phyloP scores from a whole-genome alignment of 1,284 basidiomycete genomes.

The Malassezia pachydermatis region DNA sequence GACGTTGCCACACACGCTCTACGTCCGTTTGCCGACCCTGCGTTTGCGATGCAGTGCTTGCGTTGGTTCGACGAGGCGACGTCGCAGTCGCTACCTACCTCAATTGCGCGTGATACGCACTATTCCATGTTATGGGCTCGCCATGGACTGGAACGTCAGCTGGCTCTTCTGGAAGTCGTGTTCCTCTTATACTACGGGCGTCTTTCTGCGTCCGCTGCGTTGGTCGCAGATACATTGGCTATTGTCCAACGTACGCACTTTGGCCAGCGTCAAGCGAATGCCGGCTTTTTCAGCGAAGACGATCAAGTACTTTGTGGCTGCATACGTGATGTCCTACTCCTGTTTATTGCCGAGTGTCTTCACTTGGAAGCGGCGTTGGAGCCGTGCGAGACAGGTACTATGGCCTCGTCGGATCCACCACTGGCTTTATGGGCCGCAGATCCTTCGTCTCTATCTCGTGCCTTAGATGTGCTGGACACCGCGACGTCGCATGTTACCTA shows the following conservation, averaged over 20 bases:
- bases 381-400: slow-evolving; percentile 40
- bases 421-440: slow-evolving; percentile 18
- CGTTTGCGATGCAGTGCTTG: slow-evolving; percentile 57
- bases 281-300: slow-evolving; percentile 60
- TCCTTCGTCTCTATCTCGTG: slow-evolving; percentile 20
- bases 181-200: slow-evolving; percentile 78
- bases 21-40: slow-evolving; percentile 56
- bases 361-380: slow-evolving; percentile 67
- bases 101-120: slow-evolving; percentile 55
- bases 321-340: slow-evolving; percentile 61
- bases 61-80: slow-evolving; percentile 53
- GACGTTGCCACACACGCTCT: slow-evolving; percentile 55
- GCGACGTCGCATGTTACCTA: slow-evolving; percentile 55
- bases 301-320: slow-evolving; percentile 60
- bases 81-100: slow-evolving; percentile 51
- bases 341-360: slow-evolving; percentile 67
- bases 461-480: slow-evolving; percentile 56
- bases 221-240: slow-evolving; percentile 59
- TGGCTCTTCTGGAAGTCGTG: slow-evolving; percentile 67
- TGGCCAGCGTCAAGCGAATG: slow-evolving; percentile 60
- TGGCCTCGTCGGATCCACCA: background rate
- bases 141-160: slow-evolving; percentile 66
- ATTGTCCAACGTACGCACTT: slow-evolving; percentile 60
- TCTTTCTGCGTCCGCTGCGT: slow-evolving; percentile 57
- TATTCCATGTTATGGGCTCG: slow-evolving; percentile 65